Conservation (phyloP, 1,284 basidiomycete species). For the Moniliophthora roreri region DNA sequence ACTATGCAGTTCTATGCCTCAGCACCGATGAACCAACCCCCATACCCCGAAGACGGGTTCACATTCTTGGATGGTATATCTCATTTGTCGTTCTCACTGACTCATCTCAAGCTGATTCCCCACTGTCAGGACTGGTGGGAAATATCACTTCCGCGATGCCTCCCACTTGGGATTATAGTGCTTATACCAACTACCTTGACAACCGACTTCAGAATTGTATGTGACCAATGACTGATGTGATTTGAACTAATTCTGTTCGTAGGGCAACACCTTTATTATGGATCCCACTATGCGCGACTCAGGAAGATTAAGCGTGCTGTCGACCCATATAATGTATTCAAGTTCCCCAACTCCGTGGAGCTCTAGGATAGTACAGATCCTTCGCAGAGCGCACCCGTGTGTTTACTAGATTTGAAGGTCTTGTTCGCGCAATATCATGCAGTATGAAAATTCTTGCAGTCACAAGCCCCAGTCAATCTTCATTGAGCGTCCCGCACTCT, state of each 20-base stretch:
- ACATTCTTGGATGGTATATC: not conserved
- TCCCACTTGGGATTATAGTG: slow-evolving; percentile 15
- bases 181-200: slow-evolving; percentile 18
- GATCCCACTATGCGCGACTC: slow-evolving; percentile 7
- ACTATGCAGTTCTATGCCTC: slow-evolving; percentile 22
- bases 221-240: not conserved
- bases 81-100: not conserved
- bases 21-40: not conserved
- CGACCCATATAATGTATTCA: slow-evolving; percentile 4
- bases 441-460: too few species aligned
- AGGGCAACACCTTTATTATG: slow-evolving; percentile 16
- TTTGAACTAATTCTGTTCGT: not conserved
- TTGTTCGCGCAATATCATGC: too few species aligned
- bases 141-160: slow-evolving; percentile 17
- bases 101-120: not conserved
- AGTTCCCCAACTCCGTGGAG: slow-evolving; percentile 3
- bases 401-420: too few species aligned
- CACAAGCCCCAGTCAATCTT: too few species aligned
- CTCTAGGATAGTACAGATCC: too few species aligned
- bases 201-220: slow-evolving; percentile 15
- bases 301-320: slow-evolving; percentile 1
- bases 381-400: too few species aligned
- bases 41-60: slow-evolving; percentile 4
- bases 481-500: too few species aligned
- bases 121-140: slow-evolving; percentile 5